These are phyloP conservation scores for Chytriomyces sp. DNA, from an alignment of 192 early-diverging fungal species.

Conservation along the genomic window DNA sequence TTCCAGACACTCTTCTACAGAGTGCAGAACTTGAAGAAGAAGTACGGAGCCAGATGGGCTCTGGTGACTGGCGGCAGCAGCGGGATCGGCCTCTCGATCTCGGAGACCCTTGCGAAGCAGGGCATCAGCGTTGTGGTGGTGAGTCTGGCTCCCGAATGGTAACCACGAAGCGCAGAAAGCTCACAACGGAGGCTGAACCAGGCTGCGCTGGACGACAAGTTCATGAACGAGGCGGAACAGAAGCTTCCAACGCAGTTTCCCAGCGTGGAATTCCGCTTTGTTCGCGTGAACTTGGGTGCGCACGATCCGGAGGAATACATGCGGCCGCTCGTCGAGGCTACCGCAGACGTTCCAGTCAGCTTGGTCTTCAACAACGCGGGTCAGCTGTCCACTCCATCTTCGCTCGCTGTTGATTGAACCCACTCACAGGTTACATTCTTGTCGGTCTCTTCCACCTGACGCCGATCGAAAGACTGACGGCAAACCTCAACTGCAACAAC, in stretches of 20 bases:
- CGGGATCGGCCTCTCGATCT: slow-evolving; percentile 61
- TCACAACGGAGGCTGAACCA: background rate
- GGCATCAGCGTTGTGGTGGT: slow-evolving; percentile 60
- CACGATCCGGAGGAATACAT: slow-evolving; percentile 46
- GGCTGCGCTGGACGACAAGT: slow-evolving; percentile 52
- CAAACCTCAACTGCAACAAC: slow-evolving; percentile 60
- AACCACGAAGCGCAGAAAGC: background rate
- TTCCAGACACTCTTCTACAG: slow-evolving; percentile 17
- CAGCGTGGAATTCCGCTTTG: slow-evolving; percentile 47
- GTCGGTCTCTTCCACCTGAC: slow-evolving; percentile 54
- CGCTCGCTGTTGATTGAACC: background rate
- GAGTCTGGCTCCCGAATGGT: background rate
- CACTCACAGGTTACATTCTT: slow-evolving; percentile 50
- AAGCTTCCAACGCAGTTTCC: slow-evolving; percentile 47
- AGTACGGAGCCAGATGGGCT: slow-evolving; percentile 62
- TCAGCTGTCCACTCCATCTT: background rate
- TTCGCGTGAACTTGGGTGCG: slow-evolving; percentile 50
- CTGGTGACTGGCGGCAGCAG: slow-evolving; percentile 60
- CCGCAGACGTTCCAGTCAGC: slow-evolving; percentile 41
- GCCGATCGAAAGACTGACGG: slow-evolving; percentile 38
- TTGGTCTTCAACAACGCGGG: slow-evolving; percentile 66
- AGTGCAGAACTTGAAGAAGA: slow-evolving; percentile 55
- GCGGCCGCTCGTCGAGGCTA: slow-evolving; percentile 41
- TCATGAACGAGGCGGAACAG: slow-evolving; percentile 35
- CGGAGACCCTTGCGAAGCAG: slow-evolving; percentile 52